These are phyloP conservation scores for Secale cereale DNA, from an alignment of 176 grass and related monocot species.

Conservation along the genomic window DNA sequence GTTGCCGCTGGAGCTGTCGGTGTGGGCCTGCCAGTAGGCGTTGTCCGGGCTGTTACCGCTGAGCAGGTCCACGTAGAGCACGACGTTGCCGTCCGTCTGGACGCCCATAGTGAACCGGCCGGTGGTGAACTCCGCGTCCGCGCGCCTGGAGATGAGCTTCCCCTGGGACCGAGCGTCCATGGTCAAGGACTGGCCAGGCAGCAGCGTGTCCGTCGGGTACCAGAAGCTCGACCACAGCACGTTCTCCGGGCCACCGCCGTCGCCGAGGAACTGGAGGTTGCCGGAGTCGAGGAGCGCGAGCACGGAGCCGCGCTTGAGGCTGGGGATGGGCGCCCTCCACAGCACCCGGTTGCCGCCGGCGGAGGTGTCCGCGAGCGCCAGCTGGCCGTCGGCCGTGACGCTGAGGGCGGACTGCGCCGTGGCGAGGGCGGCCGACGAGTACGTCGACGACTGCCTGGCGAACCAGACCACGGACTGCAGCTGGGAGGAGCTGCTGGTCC, in stretches of 20 bases:
- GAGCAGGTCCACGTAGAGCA: constrained; percentile 22
- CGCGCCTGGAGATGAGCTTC: constrained; percentile 27
- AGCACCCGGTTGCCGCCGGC: not conserved
- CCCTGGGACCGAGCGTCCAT: not conserved
- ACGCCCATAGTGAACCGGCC: constrained; percentile 35
- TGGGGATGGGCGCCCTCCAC: not conserved
- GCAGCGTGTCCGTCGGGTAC: constrained; percentile 29
- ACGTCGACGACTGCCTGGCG: not conserved
- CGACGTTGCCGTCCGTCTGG: constrained; percentile 37
- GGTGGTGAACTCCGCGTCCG: constrained; percentile 27
- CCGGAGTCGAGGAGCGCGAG: constrained; percentile 23
- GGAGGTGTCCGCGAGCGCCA: not conserved
- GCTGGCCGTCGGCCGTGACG: not conserved
- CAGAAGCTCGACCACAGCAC: constrained; percentile 27
- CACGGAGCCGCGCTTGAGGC: not conserved
- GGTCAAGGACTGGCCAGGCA: constrained; percentile 21
- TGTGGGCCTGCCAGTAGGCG: constrained; percentile 24
- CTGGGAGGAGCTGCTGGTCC: not conserved
- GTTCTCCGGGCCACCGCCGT: not conserved
- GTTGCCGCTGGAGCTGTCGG: not conserved
- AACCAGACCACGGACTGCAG: constrained; percentile 31
- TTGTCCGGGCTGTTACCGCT: not conserved
- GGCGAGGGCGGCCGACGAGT: not conserved
- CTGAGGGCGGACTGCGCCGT: constrained; percentile 1
- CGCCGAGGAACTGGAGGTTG: constrained; percentile 29